Evolutionary conservation across 495 filamentous ascomycete species (phyloP).

Genomic region (Xylaria grammica): DNA sequence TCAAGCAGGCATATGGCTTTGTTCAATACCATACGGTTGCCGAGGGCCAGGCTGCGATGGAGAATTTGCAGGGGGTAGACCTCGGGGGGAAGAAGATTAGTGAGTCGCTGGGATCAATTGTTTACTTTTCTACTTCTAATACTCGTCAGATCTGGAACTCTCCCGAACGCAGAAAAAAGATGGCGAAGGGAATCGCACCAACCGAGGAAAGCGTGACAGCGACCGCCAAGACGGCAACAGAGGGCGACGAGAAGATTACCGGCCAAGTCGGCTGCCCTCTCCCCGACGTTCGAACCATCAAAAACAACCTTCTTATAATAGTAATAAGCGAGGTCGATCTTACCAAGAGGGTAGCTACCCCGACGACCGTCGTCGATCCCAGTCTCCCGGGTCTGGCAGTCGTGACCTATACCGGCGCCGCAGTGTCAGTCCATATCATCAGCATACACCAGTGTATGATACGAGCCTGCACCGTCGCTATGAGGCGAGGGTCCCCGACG

Average conservation of each 20-base stretch:
- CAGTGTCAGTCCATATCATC: constrained; percentile 67
- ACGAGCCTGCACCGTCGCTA: constrained; percentile 75
- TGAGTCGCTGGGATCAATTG: constrained; percentile 60
- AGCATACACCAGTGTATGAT: constrained; percentile 59
- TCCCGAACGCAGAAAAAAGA: constrained; percentile 87
- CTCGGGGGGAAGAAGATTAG: constrained; percentile 88
- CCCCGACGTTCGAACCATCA: constrained; percentile 51
- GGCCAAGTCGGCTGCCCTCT: constrained; percentile 57
- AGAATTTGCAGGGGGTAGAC: constrained; percentile 75
- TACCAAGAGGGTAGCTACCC: constrained; percentile 43
- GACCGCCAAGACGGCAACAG: constrained; percentile 45
- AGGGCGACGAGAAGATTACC: constrained; percentile 72
- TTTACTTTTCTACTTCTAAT: constrained; percentile 20
- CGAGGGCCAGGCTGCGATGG: constrained; percentile 75
- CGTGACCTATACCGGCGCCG: constrained; percentile 64
- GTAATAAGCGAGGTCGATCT: constrained; percentile 43
- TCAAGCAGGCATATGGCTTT: constrained; percentile 97
- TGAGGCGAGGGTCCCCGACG: constrained; percentile 82
- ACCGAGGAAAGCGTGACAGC: constrained; percentile 49
- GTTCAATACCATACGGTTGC: constrained; percentile 85
- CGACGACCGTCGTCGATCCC: constrained; percentile 64
- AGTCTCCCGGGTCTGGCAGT: constrained; percentile 61
- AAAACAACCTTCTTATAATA: constrained; percentile 48
- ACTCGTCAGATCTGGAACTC: constrained; percentile 80
- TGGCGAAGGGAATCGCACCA: constrained; percentile 51